Percentiles rank a stretch among this genome's conserved stretches.
Conservation (phyloP, 768 basidiomycete genomes). For the Leccinum boreale region DNA sequence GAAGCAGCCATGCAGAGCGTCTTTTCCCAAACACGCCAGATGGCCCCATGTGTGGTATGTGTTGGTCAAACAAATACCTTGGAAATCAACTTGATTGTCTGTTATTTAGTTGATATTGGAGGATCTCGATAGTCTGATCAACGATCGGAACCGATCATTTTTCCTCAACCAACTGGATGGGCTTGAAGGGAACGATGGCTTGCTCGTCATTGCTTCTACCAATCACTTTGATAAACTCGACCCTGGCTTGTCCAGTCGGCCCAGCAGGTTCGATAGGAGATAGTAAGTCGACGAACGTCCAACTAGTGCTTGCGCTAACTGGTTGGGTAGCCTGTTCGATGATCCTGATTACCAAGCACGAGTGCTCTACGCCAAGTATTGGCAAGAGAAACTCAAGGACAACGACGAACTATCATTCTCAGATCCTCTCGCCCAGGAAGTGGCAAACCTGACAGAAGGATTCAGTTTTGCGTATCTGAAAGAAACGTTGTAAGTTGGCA, state of each 20-base stretch:
- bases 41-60: constrained; percentile 63
- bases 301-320: not conserved
- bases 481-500: constrained; percentile 72
- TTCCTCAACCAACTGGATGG: constrained; percentile 89
- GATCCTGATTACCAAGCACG: constrained; percentile 67
- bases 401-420: constrained; percentile 68
- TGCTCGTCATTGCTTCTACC: constrained; percentile 76
- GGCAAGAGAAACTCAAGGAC: constrained; percentile 70
- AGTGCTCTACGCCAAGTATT: constrained; percentile 66
- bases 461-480: constrained; percentile 91
- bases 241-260: constrained; percentile 69
- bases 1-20: constrained; percentile 64
- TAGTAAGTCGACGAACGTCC: constrained; percentile 48
- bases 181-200: constrained; percentile 72
- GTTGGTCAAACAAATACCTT: constrained; percentile 31
- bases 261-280: constrained; percentile 84
- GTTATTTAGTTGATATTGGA: constrained; percentile 41
- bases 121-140: constrained; percentile 78
- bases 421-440: constrained; percentile 54
- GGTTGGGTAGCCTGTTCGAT: constrained; percentile 56
- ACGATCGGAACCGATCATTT: constrained; percentile 74
- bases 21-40: constrained; percentile 70
- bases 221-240: constrained; percentile 84
- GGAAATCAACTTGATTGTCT: not conserved
- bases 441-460: constrained; percentile 55